Evolutionary conservation across 139 green algal species (phyloP), one percentile per base, ranked within the genome.

Genomic region (Zygnema circumcarinatum): DNA sequence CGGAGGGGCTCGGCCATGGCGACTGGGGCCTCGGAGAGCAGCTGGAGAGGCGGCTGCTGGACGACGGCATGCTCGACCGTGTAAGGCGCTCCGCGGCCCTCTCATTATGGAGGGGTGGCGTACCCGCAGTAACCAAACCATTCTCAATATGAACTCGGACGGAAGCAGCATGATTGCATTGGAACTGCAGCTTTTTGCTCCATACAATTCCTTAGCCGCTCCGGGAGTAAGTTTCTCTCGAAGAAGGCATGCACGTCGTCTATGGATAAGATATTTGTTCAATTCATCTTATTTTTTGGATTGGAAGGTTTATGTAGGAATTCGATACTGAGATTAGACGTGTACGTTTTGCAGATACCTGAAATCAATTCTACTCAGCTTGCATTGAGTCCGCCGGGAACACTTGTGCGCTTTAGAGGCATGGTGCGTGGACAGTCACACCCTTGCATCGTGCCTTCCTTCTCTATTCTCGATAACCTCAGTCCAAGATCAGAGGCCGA

Each of bases 381-480:
- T 11, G 41, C 74, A 20, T 31, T 16, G 31, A 84, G 74, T 11
- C 76, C 76, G 16, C 16, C 76, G 16, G 76, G 76, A 31, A 35
- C 76, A 31, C 76, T 84, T 11, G 76, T 84, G 11, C 76, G 76
- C 76, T 84, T 84, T 73, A 16, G 76, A 20, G 76, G 76, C 74
- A 84, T 84, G 76, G 76, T 84, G 76, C 11, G 76, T 29, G 25
- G 54, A 25, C 25, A 29, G n/a, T n/a, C n/a, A n/a, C n/a, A n/a
- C n/a, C n/a, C n/a, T n/a, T n/a, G n/a, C n/a, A n/a, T n/a, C n/a
- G n/a, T n/a, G n/a, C n/a, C n/a, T n/a, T n/a, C n/a, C n/a, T n/a
- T n/a, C n/a, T n/a, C n/a, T n/a, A n/a, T n/a, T n/a, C n/a, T n/a
- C n/a, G n/a, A n/a, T n/a, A n/a, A n/a, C n/a, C n/a, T n/a, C n/a